A percentile compares a stretch with the other conserved stretches of the same genome.
phyloP scores from a whole-genome alignment of 805 yeast genomes.

The Candida patagonica region DNA sequence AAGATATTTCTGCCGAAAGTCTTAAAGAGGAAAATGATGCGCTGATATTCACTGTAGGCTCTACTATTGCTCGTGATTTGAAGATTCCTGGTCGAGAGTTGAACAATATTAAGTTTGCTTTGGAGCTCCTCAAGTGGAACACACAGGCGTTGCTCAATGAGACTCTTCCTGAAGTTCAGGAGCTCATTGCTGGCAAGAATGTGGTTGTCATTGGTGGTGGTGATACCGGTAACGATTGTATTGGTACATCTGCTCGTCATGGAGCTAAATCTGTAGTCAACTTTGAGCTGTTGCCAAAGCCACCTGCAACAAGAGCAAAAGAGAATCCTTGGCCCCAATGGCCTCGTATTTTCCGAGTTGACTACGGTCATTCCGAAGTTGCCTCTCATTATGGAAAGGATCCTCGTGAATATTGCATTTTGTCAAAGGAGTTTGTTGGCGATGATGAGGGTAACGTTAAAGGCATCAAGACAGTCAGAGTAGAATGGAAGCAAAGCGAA shows the following conservation, averaged over 20 bases:
- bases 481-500: slow-evolving; percentile 95
- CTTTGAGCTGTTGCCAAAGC: slow-evolving; percentile 90
- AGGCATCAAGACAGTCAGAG: slow-evolving; percentile 93
- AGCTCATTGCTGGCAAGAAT: slow-evolving; percentile 68
- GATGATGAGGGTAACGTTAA: slow-evolving; percentile 91
- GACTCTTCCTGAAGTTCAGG: slow-evolving; percentile 66
- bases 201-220: slow-evolving; percentile 99
- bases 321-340: slow-evolving; percentile 99
- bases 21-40: slow-evolving; percentile 64
- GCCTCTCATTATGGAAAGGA: slow-evolving; percentile 91
- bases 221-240: slow-evolving; percentile 98
- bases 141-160: slow-evolving; percentile 82
- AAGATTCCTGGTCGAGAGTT: slow-evolving; percentile 89
- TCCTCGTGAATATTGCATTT: slow-evolving; percentile 92
- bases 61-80: slow-evolving; percentile 93
- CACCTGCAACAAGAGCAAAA: slow-evolving; percentile 74
- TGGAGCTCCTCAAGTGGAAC: slow-evolving; percentile 81
- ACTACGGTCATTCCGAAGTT: slow-evolving; percentile 95
- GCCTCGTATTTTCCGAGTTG: slow-evolving; percentile 97
- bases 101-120: slow-evolving; percentile 86
- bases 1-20: slow-evolving; percentile 64
- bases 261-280: slow-evolving; percentile 91
- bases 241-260: slow-evolving; percentile 95
- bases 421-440: slow-evolving; percentile 91
- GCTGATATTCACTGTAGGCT: slow-evolving; percentile 85